phyloP scores from a whole-genome alignment of 805 yeast genomes.

The Starmerella davenportii region DNA sequence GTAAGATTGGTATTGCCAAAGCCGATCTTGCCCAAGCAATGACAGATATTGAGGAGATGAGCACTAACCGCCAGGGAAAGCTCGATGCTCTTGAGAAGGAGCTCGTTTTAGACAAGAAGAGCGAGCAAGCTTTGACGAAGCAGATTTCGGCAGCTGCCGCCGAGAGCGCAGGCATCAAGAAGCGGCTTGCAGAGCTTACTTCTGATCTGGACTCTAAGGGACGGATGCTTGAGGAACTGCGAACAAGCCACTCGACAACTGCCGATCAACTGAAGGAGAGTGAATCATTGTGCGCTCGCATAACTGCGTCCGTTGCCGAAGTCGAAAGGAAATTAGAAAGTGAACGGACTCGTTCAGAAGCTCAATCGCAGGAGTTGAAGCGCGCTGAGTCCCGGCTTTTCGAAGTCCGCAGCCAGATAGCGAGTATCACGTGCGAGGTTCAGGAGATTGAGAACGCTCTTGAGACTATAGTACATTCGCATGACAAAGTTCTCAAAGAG shows the following conservation, averaged over 20 bases:
- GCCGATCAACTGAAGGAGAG: conserved; percentile 73
- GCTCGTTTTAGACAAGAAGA: conserved; percentile 13
- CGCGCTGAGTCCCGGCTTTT: conserved; percentile 3
- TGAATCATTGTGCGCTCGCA: conserved; percentile 18
- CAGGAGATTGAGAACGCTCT: not conserved
- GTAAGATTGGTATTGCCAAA: conserved; percentile 16
- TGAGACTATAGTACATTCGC: not conserved
- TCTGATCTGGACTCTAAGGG: conserved; percentile 6
- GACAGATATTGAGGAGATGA: conserved; percentile 67
- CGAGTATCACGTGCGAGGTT: not conserved
- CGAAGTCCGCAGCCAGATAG: not conserved
- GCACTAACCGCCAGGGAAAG: conserved; percentile 61
- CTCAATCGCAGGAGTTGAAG: conserved; percentile 2
- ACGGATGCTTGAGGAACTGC: conserved; percentile 25
- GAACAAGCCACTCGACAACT: conserved; percentile 47
- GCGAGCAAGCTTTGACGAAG: conserved; percentile 3
- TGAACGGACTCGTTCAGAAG: conserved; percentile 4
- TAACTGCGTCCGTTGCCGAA: not conserved
- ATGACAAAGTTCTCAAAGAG: not conserved
- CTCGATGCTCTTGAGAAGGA: conserved; percentile 35
- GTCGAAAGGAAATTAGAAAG: conserved; percentile 3
- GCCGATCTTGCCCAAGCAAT: conserved; percentile 38
- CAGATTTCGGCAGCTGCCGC: conserved; percentile 2
- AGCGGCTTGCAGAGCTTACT: conserved; percentile 5
- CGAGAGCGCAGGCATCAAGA: conserved; percentile 5